Base-by-base conservation (phyloP, 2,329 filamentous ascomycete species). In the Trichoderma oligosporum region DNA sequence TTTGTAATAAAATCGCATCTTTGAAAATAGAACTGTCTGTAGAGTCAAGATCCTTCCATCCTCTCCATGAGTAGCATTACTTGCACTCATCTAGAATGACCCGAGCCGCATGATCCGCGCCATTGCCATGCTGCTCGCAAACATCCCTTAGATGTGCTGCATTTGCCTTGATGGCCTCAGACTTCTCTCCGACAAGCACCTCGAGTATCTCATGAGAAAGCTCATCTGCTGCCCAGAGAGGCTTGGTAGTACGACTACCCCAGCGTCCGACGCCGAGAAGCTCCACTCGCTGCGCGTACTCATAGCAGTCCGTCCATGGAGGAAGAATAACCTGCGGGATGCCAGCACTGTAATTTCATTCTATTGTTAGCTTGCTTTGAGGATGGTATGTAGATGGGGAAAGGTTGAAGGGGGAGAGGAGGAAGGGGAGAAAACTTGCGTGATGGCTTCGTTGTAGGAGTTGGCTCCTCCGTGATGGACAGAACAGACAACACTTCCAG, bases 381-480 rank as follows among this genome's bases (percentile, higher is more conserved):
- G 24, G 4, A 7, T 11, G 8, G n/a, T 7, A 47, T 7, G 11
- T 3, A 9, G 2, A 22, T 20, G 14, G 24, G 14, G 7, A 4
- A 7, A 20, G 16, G 4, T 2, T 18, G 29, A 20, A 41, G 7
- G 20, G 33, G 14, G 22, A 33, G 11, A 12, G 1, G 33, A 42
- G 27, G 18, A 3, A 33, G 36, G n/a, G 35, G 14, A 6, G 7
- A 11, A 22, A 51, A 67, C 70, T 61, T 63, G 73, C 72, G 65
- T 63, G 8, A 73, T 44, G 0, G 72, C 70, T 55, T 76, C 73
- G 31, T 71, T 65, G 61, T 70, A 75, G 0, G 75, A 77, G 56
- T 76, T 79, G 0, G 76, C 74, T 3, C 77, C 77, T 7, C 77
- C 77, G 57, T 80, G 77, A 51, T 78, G 73, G 2, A 79, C 67